A percentile compares a stretch with the other conserved stretches of the same genome.
Conservation (phyloP, 2,329 filamentous ascomycete species). For the Penicillium sp. region DNA sequence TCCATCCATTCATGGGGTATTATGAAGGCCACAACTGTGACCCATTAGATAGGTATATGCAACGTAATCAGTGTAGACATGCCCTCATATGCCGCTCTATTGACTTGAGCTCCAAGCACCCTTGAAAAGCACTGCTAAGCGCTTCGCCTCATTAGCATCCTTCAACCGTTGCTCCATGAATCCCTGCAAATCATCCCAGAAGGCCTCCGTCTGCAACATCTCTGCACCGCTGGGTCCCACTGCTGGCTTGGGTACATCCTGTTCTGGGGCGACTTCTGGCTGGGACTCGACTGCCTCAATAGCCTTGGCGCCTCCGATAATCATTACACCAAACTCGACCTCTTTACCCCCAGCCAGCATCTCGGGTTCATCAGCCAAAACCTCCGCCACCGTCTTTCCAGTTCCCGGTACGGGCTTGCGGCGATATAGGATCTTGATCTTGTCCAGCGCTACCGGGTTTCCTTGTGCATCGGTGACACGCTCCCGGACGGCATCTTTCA, state of each 20-base stretch:
- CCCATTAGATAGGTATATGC: conserved; percentile 1
- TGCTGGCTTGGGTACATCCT: conserved; percentile 46
- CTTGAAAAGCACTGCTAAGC: conserved; percentile 71
- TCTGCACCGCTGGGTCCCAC: conserved; percentile 63
- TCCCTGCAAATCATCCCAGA: conserved; percentile 84
- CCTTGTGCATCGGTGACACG: conserved; percentile 60
- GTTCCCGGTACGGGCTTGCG: conserved; percentile 81
- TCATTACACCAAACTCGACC: conserved; percentile 85
- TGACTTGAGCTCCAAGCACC: conserved; percentile 62
- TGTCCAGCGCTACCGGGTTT: conserved; percentile 60
- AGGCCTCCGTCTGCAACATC: conserved; percentile 72
- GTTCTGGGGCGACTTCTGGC: conserved; percentile 41
- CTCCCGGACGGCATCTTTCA: conserved; percentile 73
- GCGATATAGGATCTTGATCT: conserved; percentile 83
- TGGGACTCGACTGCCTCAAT: conserved; percentile 43
- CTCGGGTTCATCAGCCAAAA: conserved; percentile 64
- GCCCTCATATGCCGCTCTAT: not conserved
- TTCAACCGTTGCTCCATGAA: conserved; percentile 81
- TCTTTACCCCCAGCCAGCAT: conserved; percentile 48
- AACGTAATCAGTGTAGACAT: not conserved
- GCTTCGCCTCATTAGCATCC: conserved; percentile 69
- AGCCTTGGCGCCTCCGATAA: conserved; percentile 73
- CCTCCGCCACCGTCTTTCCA: conserved; percentile 78
- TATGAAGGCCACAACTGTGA: not conserved
- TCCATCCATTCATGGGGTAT: not conserved